Conservation (phyloP, 768 basidiomycete genomes). For the Leccinellum luteum region DNA sequence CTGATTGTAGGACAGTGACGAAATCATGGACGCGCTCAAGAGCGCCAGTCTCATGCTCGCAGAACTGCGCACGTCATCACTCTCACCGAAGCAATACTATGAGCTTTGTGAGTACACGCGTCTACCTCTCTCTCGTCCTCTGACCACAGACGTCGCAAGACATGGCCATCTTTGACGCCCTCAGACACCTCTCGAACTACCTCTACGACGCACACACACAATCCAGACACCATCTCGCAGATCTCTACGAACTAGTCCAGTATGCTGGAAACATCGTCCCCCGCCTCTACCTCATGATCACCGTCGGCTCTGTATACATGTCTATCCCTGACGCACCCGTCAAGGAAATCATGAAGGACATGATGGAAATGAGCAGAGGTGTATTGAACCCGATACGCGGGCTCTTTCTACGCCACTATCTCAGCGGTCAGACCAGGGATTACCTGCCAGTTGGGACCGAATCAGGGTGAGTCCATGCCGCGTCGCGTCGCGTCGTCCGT, state of each 20-base stretch:
- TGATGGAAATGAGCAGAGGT: too few species aligned
- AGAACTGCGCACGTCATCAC: conserved; percentile 88
- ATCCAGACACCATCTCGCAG: conserved; percentile 92
- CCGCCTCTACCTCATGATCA: conserved; percentile 56
- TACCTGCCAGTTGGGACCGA: conserved; percentile 88
- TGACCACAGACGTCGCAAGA: conserved; percentile 45
- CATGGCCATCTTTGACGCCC: conserved; percentile 97
- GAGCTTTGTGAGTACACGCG: conserved; percentile 75
- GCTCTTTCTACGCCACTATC: too few species aligned
- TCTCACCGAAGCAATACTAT: conserved; percentile 97
- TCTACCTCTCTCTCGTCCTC: not conserved
- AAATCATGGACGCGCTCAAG: conserved; percentile 98
- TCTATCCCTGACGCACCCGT: too few species aligned
- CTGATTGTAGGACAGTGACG: conserved; percentile 74
- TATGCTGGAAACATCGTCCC: conserved; percentile 97
- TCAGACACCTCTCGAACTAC: conserved; percentile 93
- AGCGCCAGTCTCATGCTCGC: conserved; percentile 97
- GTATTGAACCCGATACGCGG: too few species aligned
- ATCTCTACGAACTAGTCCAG: conserved; percentile 99
- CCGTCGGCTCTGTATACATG: too few species aligned
- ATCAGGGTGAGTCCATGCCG: conserved; percentile 56
- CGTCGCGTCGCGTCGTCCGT: not conserved
- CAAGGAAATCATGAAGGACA: too few species aligned
- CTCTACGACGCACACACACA: conserved; percentile 94
- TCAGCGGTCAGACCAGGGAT: conserved; percentile 87